Conservation (phyloP, 768 basidiomycete species). For the Suillus brevipes region DNA sequence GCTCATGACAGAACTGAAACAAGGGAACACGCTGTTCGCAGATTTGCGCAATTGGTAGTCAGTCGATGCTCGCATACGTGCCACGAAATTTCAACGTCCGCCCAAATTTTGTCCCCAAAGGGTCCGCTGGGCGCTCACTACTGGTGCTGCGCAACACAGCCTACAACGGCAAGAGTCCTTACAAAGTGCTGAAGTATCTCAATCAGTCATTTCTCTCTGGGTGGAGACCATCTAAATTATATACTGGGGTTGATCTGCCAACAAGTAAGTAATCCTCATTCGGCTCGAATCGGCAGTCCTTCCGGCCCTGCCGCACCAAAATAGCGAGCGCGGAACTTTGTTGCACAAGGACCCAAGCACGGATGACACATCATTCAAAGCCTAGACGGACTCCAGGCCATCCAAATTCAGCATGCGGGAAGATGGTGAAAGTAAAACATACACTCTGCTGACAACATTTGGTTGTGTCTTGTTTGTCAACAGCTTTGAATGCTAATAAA, state of each 20-base stretch:
- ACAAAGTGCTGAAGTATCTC: background rate
- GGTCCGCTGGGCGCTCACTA: background rate
- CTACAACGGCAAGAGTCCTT: background rate
- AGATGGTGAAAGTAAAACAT: background rate
- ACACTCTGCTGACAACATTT: background rate
- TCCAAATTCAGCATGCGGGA: background rate
- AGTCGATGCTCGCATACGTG: conserved; percentile 5
- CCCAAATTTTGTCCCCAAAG: conserved; percentile 25
- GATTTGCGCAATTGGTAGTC: conserved; percentile 4
- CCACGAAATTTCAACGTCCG: conserved; percentile 27
- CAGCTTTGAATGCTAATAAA: conserved; percentile 8
- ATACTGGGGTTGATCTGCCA: background rate
- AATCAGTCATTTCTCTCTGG: background rate
- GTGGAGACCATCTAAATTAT: background rate
- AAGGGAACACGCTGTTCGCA: conserved; percentile 5
- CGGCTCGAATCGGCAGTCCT: background rate
- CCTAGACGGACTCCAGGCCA: background rate
- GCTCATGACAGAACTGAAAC: conserved; percentile 16
- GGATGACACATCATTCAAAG: background rate
- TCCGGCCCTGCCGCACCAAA: background rate
- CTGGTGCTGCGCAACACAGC: background rate
- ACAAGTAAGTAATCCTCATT: background rate
- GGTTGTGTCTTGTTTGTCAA: background rate
- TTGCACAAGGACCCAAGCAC: background rate
- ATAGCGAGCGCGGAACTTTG: conserved; percentile 4